Evolutionary conservation across 2,329 filamentous ascomycete genomes (phyloP), one percentile per base, ranked within the genome.

Genomic region (Ceratocystis variospora): DNA sequence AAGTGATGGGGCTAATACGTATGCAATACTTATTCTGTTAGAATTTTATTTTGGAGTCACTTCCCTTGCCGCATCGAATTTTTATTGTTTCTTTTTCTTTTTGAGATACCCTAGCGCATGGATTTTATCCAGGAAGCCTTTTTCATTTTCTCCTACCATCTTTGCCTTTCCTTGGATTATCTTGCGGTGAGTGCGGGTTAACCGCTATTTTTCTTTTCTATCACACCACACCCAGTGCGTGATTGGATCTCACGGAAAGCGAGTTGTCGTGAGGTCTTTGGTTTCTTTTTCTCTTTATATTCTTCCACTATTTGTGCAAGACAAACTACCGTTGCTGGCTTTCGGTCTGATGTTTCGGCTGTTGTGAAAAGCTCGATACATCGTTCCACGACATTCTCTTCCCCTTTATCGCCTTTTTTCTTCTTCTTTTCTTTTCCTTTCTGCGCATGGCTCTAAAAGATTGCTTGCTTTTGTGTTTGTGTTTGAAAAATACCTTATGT

Each of bases 51-150:
- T 15, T 31, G 31, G 28, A 59, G 55, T 59, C 28, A n/a, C 28
- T 33, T 15, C n/a, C 53, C 6, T 25, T 17, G 25, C 55, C 25
- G 55, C 8, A 25, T 53, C 48, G 22, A 50, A n/a, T 15, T 31
- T 48, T 61, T 15, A 31, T 50, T 62, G 17, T 61, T 62, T 62
- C 41, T 68, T 48, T 67, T 66, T 59, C 61, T 59, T 66, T 68
- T 63, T 46, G 61, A 68, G 67, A 68, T 68, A 68, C 67, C 67
- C 66, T 61, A 53, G 50, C 46, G 61, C 65, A 67, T 31, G 61
- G 55, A 53, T 62, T 45, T 62, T 62, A 33, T 62, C 45, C 44
- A 61, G 33, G 57, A 48, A 63, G 62, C 62, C 25, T 41, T 63
- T 63, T 46, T 48, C 28, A 50, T n/a, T 63, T 48, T 33, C 28